These are phyloP conservation scores for Aquilaria malaccensis DNA, from an alignment of 345 rosid genomes.

Conservation along the genomic window DNA sequence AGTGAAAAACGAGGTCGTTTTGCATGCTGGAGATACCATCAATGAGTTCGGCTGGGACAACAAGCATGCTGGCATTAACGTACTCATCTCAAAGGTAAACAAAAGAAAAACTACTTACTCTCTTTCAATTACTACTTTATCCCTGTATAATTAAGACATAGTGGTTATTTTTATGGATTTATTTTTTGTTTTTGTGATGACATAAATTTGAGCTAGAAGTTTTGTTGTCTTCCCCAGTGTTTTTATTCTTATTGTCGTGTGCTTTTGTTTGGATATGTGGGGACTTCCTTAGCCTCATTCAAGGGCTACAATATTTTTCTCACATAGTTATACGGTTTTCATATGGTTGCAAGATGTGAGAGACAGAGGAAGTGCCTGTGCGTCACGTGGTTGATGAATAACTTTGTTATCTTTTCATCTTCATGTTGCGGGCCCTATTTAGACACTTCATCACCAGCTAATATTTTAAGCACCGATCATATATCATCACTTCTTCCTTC, in stretches of 20 bases:
- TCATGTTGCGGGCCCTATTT: too few relatives aligned
- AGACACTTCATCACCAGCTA: too few relatives aligned
- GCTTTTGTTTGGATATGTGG: constrained; percentile 15
- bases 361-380: constrained; percentile 9
- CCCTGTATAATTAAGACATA: too few relatives aligned
- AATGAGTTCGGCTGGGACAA: constrained; percentile 98
- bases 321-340: too few relatives aligned
- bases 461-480: too few relatives aligned
- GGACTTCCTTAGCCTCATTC: neutral
- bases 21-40: constrained; percentile 83
- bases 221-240: constrained; percentile 15
- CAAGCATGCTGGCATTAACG: constrained; percentile 90
- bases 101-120: too few relatives aligned
- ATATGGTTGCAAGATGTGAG: neutral
- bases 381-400: constrained; percentile 28
- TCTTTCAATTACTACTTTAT: too few relatives aligned
- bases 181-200: neutral
- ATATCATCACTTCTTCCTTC: too few relatives aligned
- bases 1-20: constrained; percentile 66
- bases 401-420: constrained; percentile 7
- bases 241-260: constrained; percentile 21
- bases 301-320: too few relatives aligned
- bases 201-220: neutral
- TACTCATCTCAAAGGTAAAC: constrained; percentile 86
- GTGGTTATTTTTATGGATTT: neutral